These are phyloP conservation scores for Drosera spatulata DNA, from an alignment of 179 eudicot species.

Conservation along the genomic window DNA sequence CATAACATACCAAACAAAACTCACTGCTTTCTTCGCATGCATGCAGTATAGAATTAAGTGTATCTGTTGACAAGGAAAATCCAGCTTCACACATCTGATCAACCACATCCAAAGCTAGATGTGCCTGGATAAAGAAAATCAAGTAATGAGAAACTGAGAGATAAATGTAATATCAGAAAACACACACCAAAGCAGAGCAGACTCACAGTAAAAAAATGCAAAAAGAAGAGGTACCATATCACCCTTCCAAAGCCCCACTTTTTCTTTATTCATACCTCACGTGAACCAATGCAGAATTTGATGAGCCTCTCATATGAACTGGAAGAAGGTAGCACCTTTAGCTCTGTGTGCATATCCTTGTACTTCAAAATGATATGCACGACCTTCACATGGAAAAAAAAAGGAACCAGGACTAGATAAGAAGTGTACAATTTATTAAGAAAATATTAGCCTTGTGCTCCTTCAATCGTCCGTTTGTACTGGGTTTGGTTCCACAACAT, in stretches of 20 bases:
- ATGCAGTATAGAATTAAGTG: conserved; percentile 45
- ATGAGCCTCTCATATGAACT: conserved; percentile 63
- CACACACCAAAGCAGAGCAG: conserved; percentile 1
- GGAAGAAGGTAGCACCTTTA: conserved; percentile 54
- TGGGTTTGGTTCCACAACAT: no score
- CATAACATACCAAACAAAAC: conserved; percentile 56
- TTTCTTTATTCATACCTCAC: conserved; percentile 33
- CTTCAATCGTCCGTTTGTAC: no score
- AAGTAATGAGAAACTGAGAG: neutral
- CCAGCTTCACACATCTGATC: conserved; percentile 63
- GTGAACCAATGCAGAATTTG: conserved; percentile 37
- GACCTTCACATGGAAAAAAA: conserved; percentile 32
- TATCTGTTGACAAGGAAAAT: conserved; percentile 29
- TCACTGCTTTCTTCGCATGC: conserved; percentile 65
- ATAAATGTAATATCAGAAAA: neutral
- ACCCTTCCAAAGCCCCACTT: neutral
- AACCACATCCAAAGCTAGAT: conserved; percentile 62
- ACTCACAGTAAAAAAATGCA: conserved; percentile 4
- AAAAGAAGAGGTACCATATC: neutral
- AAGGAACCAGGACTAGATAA: no score
- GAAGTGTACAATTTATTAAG: no score
- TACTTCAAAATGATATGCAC: conserved; percentile 43
- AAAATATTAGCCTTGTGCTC: no score
- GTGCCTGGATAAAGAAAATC: conserved; percentile 32
- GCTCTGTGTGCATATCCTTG: conserved; percentile 46